Conservation (phyloP, 345 rosid genomes). For the thale cress (Arabidopsis thaliana) region TAIR10.1 NC_003074.8:21461001-21461500, state of each 20-base stretch:
- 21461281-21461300: neutral
- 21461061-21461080: conserved; percentile 36
- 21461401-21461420: neutral
- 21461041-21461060: conserved; percentile 28
- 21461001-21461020: conserved; percentile 22
- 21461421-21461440: neutral
- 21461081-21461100: conserved; percentile 36
- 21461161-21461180: conserved; percentile 27
- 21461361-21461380: neutral
- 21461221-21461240: conserved; percentile 34
- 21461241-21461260: conserved; percentile 20
- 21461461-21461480: neutral
- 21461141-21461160: conserved; percentile 35
- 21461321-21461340: neutral
- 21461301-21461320: neutral
- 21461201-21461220: conserved; percentile 37
- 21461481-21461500: conserved; percentile 1
- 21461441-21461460: neutral
- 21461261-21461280: neutral
- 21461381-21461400: neutral
- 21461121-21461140: conserved; percentile 31
- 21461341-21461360: neutral
- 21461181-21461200: conserved; percentile 29
- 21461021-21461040: conserved; percentile 42
- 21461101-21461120: conserved; percentile 28